phyloP scores from a whole-genome alignment of 305 asterid genomes.

The Solanum hybrid region DNA sequence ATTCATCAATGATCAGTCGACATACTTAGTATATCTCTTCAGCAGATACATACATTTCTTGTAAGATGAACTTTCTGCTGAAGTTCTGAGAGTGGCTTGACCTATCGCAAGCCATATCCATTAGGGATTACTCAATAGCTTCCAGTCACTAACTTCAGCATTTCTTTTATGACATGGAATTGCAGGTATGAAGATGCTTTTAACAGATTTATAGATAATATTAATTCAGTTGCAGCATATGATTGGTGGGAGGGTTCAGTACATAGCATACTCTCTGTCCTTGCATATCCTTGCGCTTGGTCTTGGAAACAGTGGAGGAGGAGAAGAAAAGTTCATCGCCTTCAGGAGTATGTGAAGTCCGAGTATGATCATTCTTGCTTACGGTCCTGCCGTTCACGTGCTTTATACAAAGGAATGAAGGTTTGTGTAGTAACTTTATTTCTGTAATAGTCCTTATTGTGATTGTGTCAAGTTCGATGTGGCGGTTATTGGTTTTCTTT shows the following conservation, averaged over 20 bases:
- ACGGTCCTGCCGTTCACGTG: slow-evolving; percentile 92
- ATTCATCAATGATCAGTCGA: background rate
- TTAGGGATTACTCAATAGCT: background rate
- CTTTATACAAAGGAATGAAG: slow-evolving; percentile 97
- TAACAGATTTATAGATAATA: slow-evolving; percentile 85
- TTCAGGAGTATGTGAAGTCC: slow-evolving; percentile 88
- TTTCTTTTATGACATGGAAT: background rate
- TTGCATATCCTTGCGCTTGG: slow-evolving; percentile 98
- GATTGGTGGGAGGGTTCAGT: slow-evolving; percentile 99
- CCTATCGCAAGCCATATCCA: background rate
- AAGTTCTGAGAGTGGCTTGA: background rate
- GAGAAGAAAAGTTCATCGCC: slow-evolving; percentile 74
- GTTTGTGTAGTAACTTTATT: slow-evolving; percentile 23
- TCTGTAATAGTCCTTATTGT: background rate
- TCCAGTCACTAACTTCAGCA: slow-evolving; percentile 4
- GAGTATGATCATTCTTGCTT: slow-evolving; percentile 96
- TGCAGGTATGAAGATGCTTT: slow-evolving; percentile 96
- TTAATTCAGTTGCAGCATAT: slow-evolving; percentile 88
- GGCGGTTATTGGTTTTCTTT: background rate
- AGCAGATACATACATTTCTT: background rate
- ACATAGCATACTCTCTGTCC: slow-evolving; percentile 84
- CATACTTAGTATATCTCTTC: background rate
- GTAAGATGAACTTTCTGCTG: slow-evolving; percentile 4
- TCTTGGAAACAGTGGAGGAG: slow-evolving; percentile 99
- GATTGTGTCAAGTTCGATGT: background rate